Conservation (phyloP, 352 stramenopile genomes). For the Thalassiosira livingstoniorum region DNA sequence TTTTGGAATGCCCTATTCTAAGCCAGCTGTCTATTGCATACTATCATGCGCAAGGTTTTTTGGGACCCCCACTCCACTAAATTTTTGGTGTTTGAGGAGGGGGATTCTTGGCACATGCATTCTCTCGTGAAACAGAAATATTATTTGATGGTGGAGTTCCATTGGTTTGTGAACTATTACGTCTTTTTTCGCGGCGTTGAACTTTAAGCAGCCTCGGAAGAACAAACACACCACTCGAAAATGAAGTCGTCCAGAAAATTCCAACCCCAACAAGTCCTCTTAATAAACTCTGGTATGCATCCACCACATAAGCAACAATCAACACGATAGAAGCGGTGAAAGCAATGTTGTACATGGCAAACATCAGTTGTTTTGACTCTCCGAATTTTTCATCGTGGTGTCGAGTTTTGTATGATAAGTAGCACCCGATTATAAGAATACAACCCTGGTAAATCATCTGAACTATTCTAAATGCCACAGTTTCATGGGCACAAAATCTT, state of each 20-base stretch:
- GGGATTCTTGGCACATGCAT: neutral
- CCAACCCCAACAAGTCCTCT: neutral
- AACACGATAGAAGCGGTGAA: neutral
- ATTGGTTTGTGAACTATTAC: too few species aligned
- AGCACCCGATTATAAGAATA: conserved; percentile 8
- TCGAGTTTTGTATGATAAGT: conserved; percentile 2
- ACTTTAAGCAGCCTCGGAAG: conserved; percentile 4
- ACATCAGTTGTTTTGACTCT: conserved; percentile 4
- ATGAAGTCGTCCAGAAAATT: conserved; percentile 11
- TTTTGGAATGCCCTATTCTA: too few species aligned
- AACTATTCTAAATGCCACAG: neutral
- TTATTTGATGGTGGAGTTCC: neutral
- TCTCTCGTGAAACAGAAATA: neutral
- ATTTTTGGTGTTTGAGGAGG: too few species aligned
- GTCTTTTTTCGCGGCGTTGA: too few species aligned
- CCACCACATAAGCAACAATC: neutral
- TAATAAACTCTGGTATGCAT: neutral
- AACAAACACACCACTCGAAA: conserved; percentile 9
- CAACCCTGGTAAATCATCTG: conserved; percentile 12
- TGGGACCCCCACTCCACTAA: too few species aligned
- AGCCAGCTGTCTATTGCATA: too few species aligned
- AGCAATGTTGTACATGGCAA: conserved; percentile 19
- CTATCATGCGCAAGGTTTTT: too few species aligned
- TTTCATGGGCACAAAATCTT: conserved; percentile 11
- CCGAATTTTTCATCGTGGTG: neutral